A percentile compares a stretch with the other conserved stretches of the same genome.
phyloP scores from a whole-genome alignment of 2,329 filamentous ascomycete genomes.

The Uncinocarpus reesii region DNA sequence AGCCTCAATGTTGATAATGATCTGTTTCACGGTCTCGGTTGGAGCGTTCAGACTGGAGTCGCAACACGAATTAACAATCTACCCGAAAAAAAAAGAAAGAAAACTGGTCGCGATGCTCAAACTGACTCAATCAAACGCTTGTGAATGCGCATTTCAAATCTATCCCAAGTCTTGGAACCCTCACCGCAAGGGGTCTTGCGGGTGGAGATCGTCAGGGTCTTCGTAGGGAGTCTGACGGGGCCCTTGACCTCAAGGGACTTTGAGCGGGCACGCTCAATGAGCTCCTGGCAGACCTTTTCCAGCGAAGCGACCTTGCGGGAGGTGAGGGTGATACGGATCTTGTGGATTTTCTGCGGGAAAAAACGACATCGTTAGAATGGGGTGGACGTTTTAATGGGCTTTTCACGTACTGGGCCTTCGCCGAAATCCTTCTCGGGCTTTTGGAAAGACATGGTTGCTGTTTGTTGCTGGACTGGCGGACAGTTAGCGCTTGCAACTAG shows the following conservation, averaged over 20 bases:
- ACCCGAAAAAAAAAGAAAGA: background rate
- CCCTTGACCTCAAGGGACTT: constrained; percentile 99
- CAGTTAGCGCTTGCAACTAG: background rate
- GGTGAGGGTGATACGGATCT: constrained; percentile 96
- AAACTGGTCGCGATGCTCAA: background rate
- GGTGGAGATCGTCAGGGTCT: constrained; percentile 92
- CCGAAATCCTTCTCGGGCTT: constrained; percentile 90
- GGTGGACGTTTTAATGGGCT: background rate
- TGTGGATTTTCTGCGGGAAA: constrained; percentile 71
- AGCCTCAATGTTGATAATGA: constrained; percentile 46
- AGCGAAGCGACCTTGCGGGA: constrained; percentile 88
- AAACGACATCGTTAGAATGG: background rate
- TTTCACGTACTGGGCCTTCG: constrained; percentile 64
- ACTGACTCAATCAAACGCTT: constrained; percentile 91
- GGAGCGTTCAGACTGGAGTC: constrained; percentile 70
- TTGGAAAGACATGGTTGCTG: constrained; percentile 75
- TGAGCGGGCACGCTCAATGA: constrained; percentile 95
- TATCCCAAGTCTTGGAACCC: constrained; percentile 99
- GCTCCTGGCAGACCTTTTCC: constrained; percentile 96
- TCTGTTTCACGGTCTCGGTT: constrained; percentile 60
- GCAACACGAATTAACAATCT: constrained; percentile 11
- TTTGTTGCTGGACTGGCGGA: background rate
- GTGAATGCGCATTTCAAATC: constrained; percentile 98
- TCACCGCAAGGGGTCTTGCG: constrained; percentile 99
- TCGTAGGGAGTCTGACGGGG: constrained; percentile 93